These are phyloP conservation scores for Rozella allomycis DNA, from an alignment of 371 early-diverging fungal genomes.

Conservation along the genomic window DNA sequence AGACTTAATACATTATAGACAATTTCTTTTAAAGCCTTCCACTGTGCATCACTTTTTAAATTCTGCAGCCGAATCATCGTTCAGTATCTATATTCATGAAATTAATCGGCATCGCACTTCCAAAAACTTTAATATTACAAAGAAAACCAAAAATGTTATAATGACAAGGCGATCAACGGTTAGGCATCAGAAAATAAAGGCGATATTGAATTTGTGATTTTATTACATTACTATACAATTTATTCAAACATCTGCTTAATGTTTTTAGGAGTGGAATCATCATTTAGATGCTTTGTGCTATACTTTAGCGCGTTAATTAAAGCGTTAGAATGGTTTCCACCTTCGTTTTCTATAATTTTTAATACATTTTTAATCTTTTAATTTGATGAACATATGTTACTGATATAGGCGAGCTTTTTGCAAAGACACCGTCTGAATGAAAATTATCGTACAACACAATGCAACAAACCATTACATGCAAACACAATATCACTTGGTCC, in stretches of 20 bases:
- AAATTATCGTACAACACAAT: slow-evolving; percentile 77
- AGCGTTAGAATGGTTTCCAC: slow-evolving; percentile 22
- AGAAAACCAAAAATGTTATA: too few relatives aligned
- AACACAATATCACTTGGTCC: slow-evolving; percentile 18
- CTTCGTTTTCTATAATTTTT: slow-evolving; percentile 40
- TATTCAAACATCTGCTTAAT: slow-evolving; percentile 36
- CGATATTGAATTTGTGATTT: too few relatives aligned
- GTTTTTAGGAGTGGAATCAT: slow-evolving; percentile 49
- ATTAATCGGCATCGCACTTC: too few relatives aligned
- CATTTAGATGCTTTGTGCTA: slow-evolving; percentile 55
- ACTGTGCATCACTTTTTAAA: too few relatives aligned
- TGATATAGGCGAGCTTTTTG: slow-evolving; percentile 46
- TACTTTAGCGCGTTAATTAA: slow-evolving; percentile 51
- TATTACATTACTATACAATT: too few relatives aligned
- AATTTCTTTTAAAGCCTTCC: too few relatives aligned
- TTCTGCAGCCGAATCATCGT: too few relatives aligned
- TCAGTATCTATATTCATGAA: too few relatives aligned
- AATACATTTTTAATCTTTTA: slow-evolving; percentile 5
- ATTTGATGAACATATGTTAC: slow-evolving; percentile 32
- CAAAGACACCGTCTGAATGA: slow-evolving; percentile 50
- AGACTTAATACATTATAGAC: too few relatives aligned
- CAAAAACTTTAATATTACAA: too few relatives aligned
- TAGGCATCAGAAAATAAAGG: too few relatives aligned
- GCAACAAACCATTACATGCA: slow-evolving; percentile 65
- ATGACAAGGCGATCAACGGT: too few relatives aligned